phyloP scores from a whole-genome alignment of 192 early-diverging fungal genomes.

The Coemansia sp. region DNA sequence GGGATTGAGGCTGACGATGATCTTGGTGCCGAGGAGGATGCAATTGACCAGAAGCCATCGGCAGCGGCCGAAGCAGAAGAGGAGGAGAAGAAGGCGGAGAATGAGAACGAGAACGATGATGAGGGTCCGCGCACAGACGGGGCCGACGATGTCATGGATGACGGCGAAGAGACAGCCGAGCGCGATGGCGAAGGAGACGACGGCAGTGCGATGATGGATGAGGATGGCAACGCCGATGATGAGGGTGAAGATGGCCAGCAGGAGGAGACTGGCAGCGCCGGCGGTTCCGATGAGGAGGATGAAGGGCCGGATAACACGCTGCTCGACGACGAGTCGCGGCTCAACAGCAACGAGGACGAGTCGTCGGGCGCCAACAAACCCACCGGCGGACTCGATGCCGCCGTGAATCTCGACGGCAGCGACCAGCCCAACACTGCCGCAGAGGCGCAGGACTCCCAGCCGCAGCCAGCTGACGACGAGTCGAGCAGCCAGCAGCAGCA shows the following conservation, averaged over 20 bases:
- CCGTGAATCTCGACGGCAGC: constrained; percentile 59
- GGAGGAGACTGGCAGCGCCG: constrained; percentile 37
- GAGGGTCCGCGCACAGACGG: constrained; percentile 20
- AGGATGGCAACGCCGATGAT: constrained; percentile 15
- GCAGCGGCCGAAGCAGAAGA: constrained; percentile 7
- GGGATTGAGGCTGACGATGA: constrained; percentile 42
- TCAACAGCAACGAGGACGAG: constrained; percentile 35
- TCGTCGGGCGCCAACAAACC: constrained; percentile 58
- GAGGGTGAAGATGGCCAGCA: constrained; percentile 53
- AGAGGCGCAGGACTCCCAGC: constrained; percentile 31
- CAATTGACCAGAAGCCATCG: constrained; percentile 36
- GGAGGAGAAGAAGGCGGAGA: constrained; percentile 11
- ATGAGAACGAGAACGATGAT: constrained; percentile 28
- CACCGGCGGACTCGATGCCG: constrained; percentile 58
- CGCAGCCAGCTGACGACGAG: constrained; percentile 29
- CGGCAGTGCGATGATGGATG: constrained; percentile 4
- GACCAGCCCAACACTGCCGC: constrained; percentile 42
- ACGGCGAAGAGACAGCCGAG: constrained; percentile 22
- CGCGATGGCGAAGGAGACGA: constrained; percentile 21
- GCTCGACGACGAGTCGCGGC: constrained; percentile 32
- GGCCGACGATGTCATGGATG: constrained; percentile 25
- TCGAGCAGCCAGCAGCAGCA: constrained; percentile 31
- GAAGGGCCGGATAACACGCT: constrained; percentile 23
- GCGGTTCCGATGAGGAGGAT: constrained; percentile 19
- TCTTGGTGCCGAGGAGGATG: constrained; percentile 56